Base-by-base conservation (phyloP, 2,329 filamentous ascomycete species). In the Didymella pomorum region DNA sequence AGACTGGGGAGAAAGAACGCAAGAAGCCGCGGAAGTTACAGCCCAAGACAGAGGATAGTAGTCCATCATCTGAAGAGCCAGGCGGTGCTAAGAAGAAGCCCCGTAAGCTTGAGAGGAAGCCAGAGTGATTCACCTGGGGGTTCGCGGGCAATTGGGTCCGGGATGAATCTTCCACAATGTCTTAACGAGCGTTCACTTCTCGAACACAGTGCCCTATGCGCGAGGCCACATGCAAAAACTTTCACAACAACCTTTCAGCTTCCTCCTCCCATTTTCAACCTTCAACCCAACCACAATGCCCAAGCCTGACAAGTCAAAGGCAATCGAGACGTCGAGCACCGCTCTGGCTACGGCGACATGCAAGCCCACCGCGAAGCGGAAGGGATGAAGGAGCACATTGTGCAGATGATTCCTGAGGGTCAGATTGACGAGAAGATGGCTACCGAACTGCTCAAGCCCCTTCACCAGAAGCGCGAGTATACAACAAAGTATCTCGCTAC, bases 11-110 rank as follows among this genome's bases (percentile, higher is more conserved):
- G n/a, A 45, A 59, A 12, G 45, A 48, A 20, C 63, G 63, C 2
- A 67, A 66, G 35, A 66, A 62, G 43, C 63, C 63, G 35, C 63
- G 65, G 14, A 67, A 67, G 21, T 20, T 67, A 39, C 57, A 64
- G n/a, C 11, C 44, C 1, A 61, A 50, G 16, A 56, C 56, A 18
- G 37, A 44, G 1, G 26, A 56, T 14, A 39, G 21, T 2, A 45
- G 45, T 1, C 2, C 46, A 7, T 18, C 45, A 21, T 10, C 48
- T 23, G 14, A n/a, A 3, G 25, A 49, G 21, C 28, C 56, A 29
- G 16, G 35, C 16, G 28, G 53, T 16, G 25, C 52, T 18, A 63
- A 52, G 49, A 46, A 50, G 18, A 54, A 63, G 29, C 60, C 62
- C 12, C 63, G 61, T 4, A 66, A 62, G 41, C 55, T 68, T 5